Percentiles rank a stretch among this genome's conserved stretches.
These are phyloP conservation scores for Jacaranda mimosifolia DNA, from an alignment of 257 asterid genomes.

Conservation along the genomic window DNA sequence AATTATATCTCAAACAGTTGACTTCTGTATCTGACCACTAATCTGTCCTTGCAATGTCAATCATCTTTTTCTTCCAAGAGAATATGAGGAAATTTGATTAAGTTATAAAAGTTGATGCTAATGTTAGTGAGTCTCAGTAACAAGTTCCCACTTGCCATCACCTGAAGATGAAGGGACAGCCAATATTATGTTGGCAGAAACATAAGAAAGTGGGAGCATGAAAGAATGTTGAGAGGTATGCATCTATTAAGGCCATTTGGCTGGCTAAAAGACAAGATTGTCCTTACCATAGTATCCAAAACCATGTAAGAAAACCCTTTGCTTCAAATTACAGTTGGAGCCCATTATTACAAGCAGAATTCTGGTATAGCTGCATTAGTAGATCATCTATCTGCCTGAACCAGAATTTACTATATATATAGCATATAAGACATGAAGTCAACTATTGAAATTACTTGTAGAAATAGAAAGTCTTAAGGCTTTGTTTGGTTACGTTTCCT, in stretches of 20 bases:
- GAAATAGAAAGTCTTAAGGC: constrained; percentile 24
- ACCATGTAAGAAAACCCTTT: constrained; percentile 30
- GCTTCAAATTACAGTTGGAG: constrained; percentile 44
- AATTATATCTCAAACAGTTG: too few relatives aligned
- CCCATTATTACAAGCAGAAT: constrained; percentile 38
- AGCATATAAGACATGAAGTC: constrained; percentile 37
- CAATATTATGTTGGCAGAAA: constrained; percentile 46
- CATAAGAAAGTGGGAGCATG: constrained; percentile 60
- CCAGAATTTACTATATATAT: constrained; percentile 39
- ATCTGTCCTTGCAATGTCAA: too few relatives aligned
- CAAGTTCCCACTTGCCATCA: constrained; percentile 44
- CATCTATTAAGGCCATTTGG: constrained; percentile 34
- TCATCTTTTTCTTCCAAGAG: too few relatives aligned
- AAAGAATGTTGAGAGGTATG: constrained; percentile 47
- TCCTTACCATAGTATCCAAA: constrained; percentile 37
- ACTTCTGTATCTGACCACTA: too few relatives aligned
- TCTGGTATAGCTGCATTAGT: constrained; percentile 38
- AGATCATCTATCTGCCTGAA: constrained; percentile 33
- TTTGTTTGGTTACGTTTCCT: too few relatives aligned
- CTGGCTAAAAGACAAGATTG: constrained; percentile 41
- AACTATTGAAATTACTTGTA: constrained; percentile 33
- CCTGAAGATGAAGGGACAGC: constrained; percentile 47
- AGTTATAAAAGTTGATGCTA: constrained; percentile 9
- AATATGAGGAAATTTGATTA: not conserved
- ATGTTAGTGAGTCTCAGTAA: constrained; percentile 31